Percentiles rank a stretch among this genome's conserved stretches.
phyloP scores from a whole-genome alignment of 129 eudicot species.

The Smallanthus sonchifolius region DNA sequence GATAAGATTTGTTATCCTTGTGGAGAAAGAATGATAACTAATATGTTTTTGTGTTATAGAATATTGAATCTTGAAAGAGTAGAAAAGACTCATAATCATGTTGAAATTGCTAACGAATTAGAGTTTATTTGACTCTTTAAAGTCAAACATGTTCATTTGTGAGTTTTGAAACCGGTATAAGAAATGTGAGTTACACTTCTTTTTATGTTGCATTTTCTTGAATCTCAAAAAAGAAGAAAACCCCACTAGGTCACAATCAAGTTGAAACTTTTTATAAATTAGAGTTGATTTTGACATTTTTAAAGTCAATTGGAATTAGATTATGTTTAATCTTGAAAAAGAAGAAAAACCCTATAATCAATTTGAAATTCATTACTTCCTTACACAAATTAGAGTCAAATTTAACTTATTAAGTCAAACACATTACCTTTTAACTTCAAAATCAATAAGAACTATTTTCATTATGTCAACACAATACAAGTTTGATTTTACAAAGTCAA shows the following conservation, averaged over 20 bases:
- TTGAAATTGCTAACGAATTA: not conserved
- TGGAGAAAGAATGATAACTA: not conserved
- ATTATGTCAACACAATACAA: not conserved
- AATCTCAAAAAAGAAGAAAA: slow-evolving; percentile 7
- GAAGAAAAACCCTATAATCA: not conserved
- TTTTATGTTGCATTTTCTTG: not conserved
- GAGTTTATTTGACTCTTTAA: not conserved
- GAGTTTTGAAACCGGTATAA: not conserved
- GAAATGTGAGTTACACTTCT: not conserved
- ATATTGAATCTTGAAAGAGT: not conserved
- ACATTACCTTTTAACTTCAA: not conserved
- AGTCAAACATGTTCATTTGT: slow-evolving; percentile 4
- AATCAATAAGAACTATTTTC: not conserved
- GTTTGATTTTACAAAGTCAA: not conserved
- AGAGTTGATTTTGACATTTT: not conserved
- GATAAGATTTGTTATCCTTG: not conserved
- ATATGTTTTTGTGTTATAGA: not conserved
- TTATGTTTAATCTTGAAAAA: not conserved
- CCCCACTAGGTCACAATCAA: not conserved
- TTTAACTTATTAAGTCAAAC: not conserved
- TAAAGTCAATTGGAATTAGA: not conserved
- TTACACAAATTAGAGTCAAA: not conserved
- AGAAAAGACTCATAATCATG: not conserved
- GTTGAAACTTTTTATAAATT: slow-evolving; percentile 16
- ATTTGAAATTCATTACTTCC: not conserved